These are phyloP conservation scores for Isabelozyma gotoi DNA, from an alignment of 805 yeast genomes.

Conservation along the genomic window DNA sequence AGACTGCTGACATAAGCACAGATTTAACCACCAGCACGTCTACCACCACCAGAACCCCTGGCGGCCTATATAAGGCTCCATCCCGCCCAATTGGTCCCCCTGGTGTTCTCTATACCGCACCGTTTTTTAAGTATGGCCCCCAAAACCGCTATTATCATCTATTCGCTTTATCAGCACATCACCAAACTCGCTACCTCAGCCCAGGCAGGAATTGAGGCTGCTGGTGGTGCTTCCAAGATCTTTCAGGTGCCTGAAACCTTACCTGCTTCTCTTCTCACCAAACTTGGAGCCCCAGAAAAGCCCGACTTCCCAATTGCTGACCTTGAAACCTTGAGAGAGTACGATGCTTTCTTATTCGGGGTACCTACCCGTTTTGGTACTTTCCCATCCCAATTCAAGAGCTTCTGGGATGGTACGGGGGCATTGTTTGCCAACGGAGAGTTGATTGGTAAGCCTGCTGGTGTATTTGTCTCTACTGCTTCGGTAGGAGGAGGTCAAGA, in stretches of 20 bases:
- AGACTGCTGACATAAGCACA: neutral
- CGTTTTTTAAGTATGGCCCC: too few relatives aligned
- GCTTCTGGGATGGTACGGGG: slow-evolving; percentile 81
- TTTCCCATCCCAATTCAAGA: slow-evolving; percentile 73
- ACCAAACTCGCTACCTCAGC: slow-evolving; percentile 59
- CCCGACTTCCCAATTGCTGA: slow-evolving; percentile 56
- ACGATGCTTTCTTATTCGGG: slow-evolving; percentile 79
- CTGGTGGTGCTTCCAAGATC: slow-evolving; percentile 61
- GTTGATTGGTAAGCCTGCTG: slow-evolving; percentile 71
- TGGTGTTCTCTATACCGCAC: too few relatives aligned
- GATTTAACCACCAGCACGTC: neutral
- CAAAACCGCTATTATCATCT: slow-evolving; percentile 37
- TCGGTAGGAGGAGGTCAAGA: slow-evolving; percentile 83
- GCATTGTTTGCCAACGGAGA: slow-evolving; percentile 72
- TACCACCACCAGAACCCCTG: too few relatives aligned
- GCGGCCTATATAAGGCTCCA: too few relatives aligned
- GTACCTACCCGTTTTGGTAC: slow-evolving; percentile 80
- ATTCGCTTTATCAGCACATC: slow-evolving; percentile 76
- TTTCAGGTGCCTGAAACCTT: slow-evolving; percentile 49
- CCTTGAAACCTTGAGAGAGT: slow-evolving; percentile 52
- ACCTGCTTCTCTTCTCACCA: slow-evolving; percentile 12
- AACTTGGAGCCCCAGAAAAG: slow-evolving; percentile 16
- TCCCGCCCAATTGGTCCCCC: too few relatives aligned
- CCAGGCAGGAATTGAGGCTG: slow-evolving; percentile 61
- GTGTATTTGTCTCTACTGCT: slow-evolving; percentile 72